Conservation (phyloP, 2,329 filamentous ascomycete species). For the Phyllosticta capitalensis region DNA sequence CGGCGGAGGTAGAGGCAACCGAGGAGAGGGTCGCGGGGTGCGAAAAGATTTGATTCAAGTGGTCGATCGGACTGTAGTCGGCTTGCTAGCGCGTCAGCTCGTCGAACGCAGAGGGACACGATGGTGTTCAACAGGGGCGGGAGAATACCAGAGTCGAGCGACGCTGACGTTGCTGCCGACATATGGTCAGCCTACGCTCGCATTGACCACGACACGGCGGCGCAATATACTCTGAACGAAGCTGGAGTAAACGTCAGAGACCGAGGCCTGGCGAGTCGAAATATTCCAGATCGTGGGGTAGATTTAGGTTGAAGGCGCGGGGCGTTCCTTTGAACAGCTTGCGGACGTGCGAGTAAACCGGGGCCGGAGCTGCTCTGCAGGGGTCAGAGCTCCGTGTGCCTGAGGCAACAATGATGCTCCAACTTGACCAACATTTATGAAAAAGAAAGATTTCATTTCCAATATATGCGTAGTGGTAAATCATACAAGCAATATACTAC, state of each 20-base stretch:
- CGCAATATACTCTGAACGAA: neutral
- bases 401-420: neutral
- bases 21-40: slow-evolving; percentile 77
- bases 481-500: too few relatives aligned
- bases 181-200: slow-evolving; percentile 25
- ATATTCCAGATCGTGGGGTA: neutral
- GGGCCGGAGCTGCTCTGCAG: slow-evolving; percentile 8
- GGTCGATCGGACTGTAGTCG: slow-evolving; percentile 86
- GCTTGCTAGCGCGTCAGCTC: slow-evolving; percentile 34
- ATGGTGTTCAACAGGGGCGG: slow-evolving; percentile 3
- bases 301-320: slow-evolving; percentile 3
- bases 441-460: too few relatives aligned
- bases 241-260: neutral
- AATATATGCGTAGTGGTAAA: too few relatives aligned
- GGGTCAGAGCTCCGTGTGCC: slow-evolving; percentile 6
- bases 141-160: slow-evolving; percentile 29
- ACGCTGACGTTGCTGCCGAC: slow-evolving; percentile 25
- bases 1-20: slow-evolving; percentile 62
- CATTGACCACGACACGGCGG: slow-evolving; percentile 20
- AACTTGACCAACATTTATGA: neutral
- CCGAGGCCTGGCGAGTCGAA: neutral
- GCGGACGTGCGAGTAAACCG: neutral
- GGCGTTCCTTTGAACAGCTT: neutral
- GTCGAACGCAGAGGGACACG: neutral
- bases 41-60: slow-evolving; percentile 88